Evolutionary conservation across 2,329 filamentous ascomycete genomes (phyloP).

Genomic region (Parascedosporium putredinis): DNA sequence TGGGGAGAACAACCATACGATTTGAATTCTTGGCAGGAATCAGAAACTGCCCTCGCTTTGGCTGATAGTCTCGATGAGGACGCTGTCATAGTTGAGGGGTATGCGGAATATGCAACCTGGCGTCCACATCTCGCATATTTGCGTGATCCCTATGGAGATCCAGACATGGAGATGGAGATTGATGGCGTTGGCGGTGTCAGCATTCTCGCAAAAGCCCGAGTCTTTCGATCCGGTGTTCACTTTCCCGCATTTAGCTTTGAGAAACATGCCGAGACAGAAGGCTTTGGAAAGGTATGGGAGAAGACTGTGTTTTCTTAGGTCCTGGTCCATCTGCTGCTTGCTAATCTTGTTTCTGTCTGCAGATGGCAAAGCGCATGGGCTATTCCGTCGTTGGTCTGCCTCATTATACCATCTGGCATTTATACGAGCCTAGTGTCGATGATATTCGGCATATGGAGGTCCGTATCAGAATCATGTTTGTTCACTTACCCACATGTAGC

Average conservation of each 20-base stretch:
- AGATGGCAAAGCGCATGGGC: conserved; percentile 97
- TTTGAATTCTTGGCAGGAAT: conserved; percentile 98
- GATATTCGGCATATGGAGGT: conserved; percentile 95
- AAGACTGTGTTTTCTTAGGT: neutral
- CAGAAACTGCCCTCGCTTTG: conserved; percentile 85
- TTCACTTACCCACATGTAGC: neutral
- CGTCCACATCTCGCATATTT: conserved; percentile 93
- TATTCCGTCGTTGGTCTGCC: conserved; percentile 92
- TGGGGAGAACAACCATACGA: conserved; percentile 98
- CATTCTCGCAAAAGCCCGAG: conserved; percentile 89
- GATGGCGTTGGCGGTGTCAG: conserved; percentile 96
- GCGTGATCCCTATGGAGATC: conserved; percentile 91
- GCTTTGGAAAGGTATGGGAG: conserved; percentile 79
- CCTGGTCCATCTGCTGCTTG: no score
- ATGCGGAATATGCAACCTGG: conserved; percentile 98
- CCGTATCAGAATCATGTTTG: conserved; percentile 14
- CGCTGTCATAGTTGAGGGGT: conserved; percentile 96
- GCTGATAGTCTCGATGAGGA: conserved; percentile 95
- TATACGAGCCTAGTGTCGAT: conserved; percentile 97
- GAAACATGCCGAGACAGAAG: conserved; percentile 96
- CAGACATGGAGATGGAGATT: conserved; percentile 99
- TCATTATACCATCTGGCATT: conserved; percentile 98
- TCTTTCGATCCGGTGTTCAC: conserved; percentile 90
- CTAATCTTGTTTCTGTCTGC: no score
- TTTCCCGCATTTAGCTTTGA: conserved; percentile 98